Base-by-base conservation (phyloP, 2,329 filamentous ascomycete genomes). In the Phialocephala sp. region DNA sequence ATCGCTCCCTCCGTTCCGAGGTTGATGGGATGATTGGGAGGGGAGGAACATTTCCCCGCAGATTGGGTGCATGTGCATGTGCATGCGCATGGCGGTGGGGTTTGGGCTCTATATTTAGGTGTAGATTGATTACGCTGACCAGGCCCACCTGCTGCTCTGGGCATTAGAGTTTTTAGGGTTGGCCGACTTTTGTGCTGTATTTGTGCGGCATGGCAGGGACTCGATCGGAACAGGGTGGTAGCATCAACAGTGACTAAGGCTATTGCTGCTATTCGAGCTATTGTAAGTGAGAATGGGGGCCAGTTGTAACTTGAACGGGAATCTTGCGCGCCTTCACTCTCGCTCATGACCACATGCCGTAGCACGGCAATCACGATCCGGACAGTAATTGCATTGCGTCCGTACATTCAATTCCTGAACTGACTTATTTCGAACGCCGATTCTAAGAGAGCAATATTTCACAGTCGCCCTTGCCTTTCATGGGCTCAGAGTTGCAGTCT, bases 401-500 rank as follows among this genome's bases (percentile, higher is more conserved):
- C 45, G 22, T 50, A 22, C 24, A 32, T 32, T 54, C 12, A 32
- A 54, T 35, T 50, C 50, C 18, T 54, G 24, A n/a, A 32, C 24
- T 54, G 14, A 54, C 45, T 50, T 54, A 27, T 54, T 54, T 54
- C 24, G 6, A 54, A 54, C 50, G 50, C 50, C 24, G 50, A 18
- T 11, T 35, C 50, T n/a, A 50, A 54, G 27, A 35, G 35, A 54
- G n/a, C 22, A 32, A 54, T 54, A 54, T 12, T 54, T 32, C 24
- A 35, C 50, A 54, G 24, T 18, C 50, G 35, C 24, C 50, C 14
- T 54, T 15, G 4, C 32, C 22, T 20, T 54, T 54, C 50, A n/a
- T 52, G 9, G 9, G 11, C 58, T 66, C 72, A 85, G 69, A 87
- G 74, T 73, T 86, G 83, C 72, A 94, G 80, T 75, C 90, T 87